Percentiles rank a stretch among this genome's conserved stretches.
phyloP scores from a whole-genome alignment of 305 asterid genomes.

The Rubia tinctorum region DNA sequence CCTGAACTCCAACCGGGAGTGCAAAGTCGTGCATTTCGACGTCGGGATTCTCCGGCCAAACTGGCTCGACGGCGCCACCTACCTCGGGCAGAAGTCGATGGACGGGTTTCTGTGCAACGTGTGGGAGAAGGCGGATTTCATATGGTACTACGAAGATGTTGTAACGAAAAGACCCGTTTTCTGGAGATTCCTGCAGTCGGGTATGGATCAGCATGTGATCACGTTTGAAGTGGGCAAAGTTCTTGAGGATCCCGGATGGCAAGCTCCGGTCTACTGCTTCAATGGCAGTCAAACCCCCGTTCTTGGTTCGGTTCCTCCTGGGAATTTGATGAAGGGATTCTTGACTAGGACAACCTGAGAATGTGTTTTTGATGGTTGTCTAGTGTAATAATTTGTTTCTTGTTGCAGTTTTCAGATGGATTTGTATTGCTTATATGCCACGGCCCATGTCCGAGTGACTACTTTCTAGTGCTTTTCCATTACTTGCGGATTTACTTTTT shows the following conservation, averaged over 20 bases:
- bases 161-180: slow-evolving; percentile 55
- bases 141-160: slow-evolving; percentile 67
- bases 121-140: slow-evolving; percentile 66
- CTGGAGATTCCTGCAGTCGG: slow-evolving; percentile 37
- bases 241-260: slow-evolving; percentile 62
- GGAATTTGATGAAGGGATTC: slow-evolving; percentile 5
- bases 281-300: slow-evolving; percentile 2
- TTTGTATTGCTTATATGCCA: too few relatives aligned
- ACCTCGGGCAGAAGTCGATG: slow-evolving; percentile 41
- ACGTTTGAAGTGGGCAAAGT: slow-evolving; percentile 78
- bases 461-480: too few relatives aligned
- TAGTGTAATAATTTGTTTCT: not conserved
- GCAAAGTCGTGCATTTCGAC: slow-evolving; percentile 37
- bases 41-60: slow-evolving; percentile 70
- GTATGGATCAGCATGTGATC: slow-evolving; percentile 53
- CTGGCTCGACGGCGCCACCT: slow-evolving; percentile 55
- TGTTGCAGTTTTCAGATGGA: too few relatives aligned
- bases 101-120: slow-evolving; percentile 73
- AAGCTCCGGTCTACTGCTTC: slow-evolving; percentile 69
- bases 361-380: not conserved
- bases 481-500: too few relatives aligned
- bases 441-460: too few relatives aligned
- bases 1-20: slow-evolving; percentile 38
- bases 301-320: not conserved
- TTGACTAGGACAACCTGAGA: not conserved